A percentile compares a stretch with the other conserved stretches of the same genome.
Conservation (phyloP, 805 yeast genomes). For the Candida railenensis region DNA sequence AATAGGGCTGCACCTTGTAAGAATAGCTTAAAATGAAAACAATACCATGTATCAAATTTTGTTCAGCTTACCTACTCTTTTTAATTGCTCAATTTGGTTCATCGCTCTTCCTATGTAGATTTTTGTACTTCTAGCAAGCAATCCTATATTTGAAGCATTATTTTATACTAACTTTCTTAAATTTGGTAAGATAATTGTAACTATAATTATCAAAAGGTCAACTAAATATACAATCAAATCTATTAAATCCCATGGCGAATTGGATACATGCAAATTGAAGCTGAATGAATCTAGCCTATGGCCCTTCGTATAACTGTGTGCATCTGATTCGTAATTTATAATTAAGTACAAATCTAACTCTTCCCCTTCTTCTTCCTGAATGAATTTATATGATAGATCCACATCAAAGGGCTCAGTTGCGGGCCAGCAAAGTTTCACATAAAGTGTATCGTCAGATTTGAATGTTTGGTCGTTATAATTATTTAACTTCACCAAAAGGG, state of each 20-base stretch:
- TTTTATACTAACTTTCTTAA: constrained; percentile 1
- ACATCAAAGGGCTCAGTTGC: constrained; percentile 29
- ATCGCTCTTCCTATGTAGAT: not conserved
- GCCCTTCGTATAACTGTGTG: constrained; percentile 11
- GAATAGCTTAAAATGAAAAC: no score
- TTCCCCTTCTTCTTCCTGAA: constrained; percentile 10
- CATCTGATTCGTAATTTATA: constrained; percentile 21
- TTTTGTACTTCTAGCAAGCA: not conserved
- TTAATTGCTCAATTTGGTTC: not conserved
- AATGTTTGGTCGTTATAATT: constrained; percentile 30
- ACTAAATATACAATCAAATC: constrained; percentile 25
- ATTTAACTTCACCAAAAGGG: constrained; percentile 30
- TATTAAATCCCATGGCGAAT: constrained; percentile 30
- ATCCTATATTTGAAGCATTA: not conserved
- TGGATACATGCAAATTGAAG: constrained; percentile 26
- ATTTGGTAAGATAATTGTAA: constrained; percentile 9
- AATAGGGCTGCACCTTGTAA: no score
- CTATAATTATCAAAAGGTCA: constrained; percentile 20
- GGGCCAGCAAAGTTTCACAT: constrained; percentile 37
- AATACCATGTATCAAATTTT: no score
- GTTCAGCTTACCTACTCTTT: not conserved
- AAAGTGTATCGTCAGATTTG: constrained; percentile 22
- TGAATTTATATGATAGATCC: constrained; percentile 20
- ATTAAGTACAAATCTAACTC: constrained; percentile 21
- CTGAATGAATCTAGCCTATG: constrained; percentile 10